Evolutionary conservation across 805 yeast species (phyloP), one percentile per base, ranked within the genome.

Genomic region (Kodamaea leandrae): DNA sequence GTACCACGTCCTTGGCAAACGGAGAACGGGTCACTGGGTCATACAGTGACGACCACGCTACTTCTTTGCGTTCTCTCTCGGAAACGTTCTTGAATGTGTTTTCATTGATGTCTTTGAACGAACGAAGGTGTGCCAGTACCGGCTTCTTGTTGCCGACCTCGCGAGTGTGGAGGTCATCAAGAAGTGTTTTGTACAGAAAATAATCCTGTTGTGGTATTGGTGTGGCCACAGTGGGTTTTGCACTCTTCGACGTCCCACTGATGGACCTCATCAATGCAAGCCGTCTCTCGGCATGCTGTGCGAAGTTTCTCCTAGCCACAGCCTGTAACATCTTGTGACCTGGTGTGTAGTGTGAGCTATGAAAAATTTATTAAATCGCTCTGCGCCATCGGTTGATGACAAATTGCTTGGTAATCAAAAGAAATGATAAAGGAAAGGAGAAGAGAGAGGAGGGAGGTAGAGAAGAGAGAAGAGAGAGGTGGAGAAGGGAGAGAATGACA

Each of bases 1-100:
- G 83, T 39, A 72, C 67, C n/a, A 77, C 74, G 47, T 79, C 83
- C 54, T 74, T 76, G 4, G 83, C 72, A 57, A 58, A 66, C 0
- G 72, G 72, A 4, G 70, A 61, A 36, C 75, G 51, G 19, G 65
- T 50, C 9, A 67, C 74, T 0, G 66, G 61, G 42, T 69, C 75
- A 46, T 65, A 63, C 32, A 54, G 58, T 1, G 73, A 66, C n/a
- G 68, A 56, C 73, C 74, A 68, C 5, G 68, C 37, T n/a, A 51
- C 37, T 12, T 47, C 49, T 6, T 44, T 43, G 7, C 36, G 42
- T 24, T 47, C 49, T 5, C 48, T 48, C 1, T 45, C 50, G n/a
- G 54, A 23, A 15, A 51, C 37, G n/a, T 38, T 21, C 4, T 37
- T 38, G 27, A 34, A 38, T 14, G 35, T 34, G 16, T 42, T 42